Base-by-base conservation (phyloP, 1,284 basidiomycete species). In the Schizophyllum commune region DNA sequence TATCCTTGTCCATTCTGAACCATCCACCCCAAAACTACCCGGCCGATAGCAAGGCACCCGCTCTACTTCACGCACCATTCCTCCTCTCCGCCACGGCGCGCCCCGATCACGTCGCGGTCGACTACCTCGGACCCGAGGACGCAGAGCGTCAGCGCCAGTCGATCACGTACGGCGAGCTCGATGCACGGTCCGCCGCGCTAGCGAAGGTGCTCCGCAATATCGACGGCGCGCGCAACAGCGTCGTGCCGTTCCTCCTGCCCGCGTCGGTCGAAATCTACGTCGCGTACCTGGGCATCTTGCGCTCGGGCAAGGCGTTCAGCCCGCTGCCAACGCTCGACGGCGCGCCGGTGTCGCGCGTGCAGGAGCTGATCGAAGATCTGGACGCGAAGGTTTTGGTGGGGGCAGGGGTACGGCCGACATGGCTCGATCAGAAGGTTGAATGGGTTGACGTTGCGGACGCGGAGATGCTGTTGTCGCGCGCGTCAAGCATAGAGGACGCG, bases 41-140 rank as follows among this genome's bases (percentile, higher is more conserved):
- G 33, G 21, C 52, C 17, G 22, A 27, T 11, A 20, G 5, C n/a
- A n/a, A 52, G n/a, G 17, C 13, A 1, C 52, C 53, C 17, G 52
- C 53, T 32, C 61, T 62, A 22, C 61, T 62, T 17, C 58, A 62
- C 54, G 61, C 53, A n/a, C 52, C 58, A n/a, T 62, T 60, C 58
- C 5, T 62, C 11, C 52, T 21, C 9, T 33, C 27, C 13, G 61
- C 55, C 17, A 5, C 19, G 15, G 52, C 2, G 22, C 2, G 51
- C n/a, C 61, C 61, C 13, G 58, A 59, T 2, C 19, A 27, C 6
- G 15, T 57, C 47, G 61, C 61, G 22, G 34, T 62, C 27, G 61
- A 62, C 58, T 62, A 55, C 51, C 58, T 62, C 2, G 52, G 52
- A n/a, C 55, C 60, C 15, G 19, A 17, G 19, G 60, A 52, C 27